These are phyloP conservation scores for Colletotrichum truncatum DNA, from an alignment of 2,329 filamentous ascomycete genomes.

Conservation along the genomic window DNA sequence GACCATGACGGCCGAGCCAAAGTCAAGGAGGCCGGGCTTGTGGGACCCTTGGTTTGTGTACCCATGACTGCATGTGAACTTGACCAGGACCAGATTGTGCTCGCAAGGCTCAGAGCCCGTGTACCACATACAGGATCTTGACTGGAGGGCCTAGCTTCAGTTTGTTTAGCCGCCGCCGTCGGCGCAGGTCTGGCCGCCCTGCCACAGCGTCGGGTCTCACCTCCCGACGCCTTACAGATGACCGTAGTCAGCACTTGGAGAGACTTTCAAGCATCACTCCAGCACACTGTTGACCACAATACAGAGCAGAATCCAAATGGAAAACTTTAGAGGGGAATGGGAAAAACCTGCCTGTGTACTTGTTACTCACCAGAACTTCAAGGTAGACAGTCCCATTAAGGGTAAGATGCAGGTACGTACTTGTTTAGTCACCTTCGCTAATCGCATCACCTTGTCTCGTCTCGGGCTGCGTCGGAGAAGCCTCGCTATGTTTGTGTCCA, in stretches of 20 bases:
- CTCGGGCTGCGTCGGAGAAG: constrained; percentile 26
- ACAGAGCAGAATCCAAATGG: background rate
- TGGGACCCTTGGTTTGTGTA: constrained; percentile 10
- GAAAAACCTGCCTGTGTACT: background rate
- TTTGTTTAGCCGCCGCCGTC: constrained; percentile 14
- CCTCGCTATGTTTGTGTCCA: constrained; percentile 20
- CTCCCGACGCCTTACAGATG: background rate
- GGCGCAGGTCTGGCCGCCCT: constrained; percentile 1
- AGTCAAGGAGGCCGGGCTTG: constrained; percentile 4
- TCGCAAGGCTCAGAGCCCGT: constrained; percentile 16
- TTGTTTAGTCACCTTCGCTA: constrained; percentile 23
- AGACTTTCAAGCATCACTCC: background rate
- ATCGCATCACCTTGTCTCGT: constrained; percentile 26
- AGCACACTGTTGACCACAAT: background rate
- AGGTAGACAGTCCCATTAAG: background rate
- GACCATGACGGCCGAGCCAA: constrained; percentile 15
- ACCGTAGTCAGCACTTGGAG: background rate
- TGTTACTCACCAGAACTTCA: background rate
- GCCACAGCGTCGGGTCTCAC: background rate
- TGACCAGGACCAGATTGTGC: constrained; percentile 2
- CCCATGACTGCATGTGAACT: constrained; percentile 23
- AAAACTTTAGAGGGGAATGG: background rate
- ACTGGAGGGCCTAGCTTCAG: constrained; percentile 11
- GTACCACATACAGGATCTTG: background rate
- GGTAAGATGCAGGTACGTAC: constrained; percentile 12